phyloP scores from a whole-genome alignment of 768 basidiomycete genomes.

The Candolleomyces aberdarensis region DNA sequence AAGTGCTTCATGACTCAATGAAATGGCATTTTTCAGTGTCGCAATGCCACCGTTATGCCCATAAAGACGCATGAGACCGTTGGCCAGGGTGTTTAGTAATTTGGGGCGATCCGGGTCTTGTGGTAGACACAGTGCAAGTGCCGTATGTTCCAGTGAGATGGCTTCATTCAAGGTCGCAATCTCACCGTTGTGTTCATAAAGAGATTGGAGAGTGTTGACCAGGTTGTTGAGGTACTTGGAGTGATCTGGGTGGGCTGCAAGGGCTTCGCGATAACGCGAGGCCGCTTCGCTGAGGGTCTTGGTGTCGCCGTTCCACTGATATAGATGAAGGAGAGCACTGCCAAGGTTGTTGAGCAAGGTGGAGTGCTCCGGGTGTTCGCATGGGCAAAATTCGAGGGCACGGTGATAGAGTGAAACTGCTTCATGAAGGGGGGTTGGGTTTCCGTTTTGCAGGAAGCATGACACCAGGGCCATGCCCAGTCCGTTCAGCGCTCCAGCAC shows the following conservation, averaged over 20 bases:
- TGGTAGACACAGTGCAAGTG: too few relatives aligned
- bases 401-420: neutral
- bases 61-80: too few relatives aligned
- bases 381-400: neutral
- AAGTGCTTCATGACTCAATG: too few relatives aligned
- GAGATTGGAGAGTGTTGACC: slow-evolving; percentile 9
- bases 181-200: slow-evolving; percentile 10
- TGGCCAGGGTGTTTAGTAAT: too few relatives aligned
- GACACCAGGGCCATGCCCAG: neutral
- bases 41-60: too few relatives aligned
- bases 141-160: too few relatives aligned
- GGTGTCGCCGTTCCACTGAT: neutral
- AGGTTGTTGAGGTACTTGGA: slow-evolving; percentile 6
- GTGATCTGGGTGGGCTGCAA: slow-evolving; percentile 7
- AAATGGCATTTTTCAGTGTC: too few relatives aligned
- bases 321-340: neutral
- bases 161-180: too few relatives aligned
- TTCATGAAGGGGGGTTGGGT: neutral
- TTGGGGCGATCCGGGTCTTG: too few relatives aligned
- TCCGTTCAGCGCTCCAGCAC: neutral
- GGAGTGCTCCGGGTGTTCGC: neutral
- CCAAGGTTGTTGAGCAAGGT: neutral
- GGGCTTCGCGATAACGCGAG: slow-evolving; percentile 6
- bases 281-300: slow-evolving; percentile 12
- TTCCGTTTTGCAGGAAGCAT: neutral